These are phyloP conservation scores for Vanilla planifolia DNA, from an alignment of 106 monocot genomes.

Conservation along the genomic window DNA sequence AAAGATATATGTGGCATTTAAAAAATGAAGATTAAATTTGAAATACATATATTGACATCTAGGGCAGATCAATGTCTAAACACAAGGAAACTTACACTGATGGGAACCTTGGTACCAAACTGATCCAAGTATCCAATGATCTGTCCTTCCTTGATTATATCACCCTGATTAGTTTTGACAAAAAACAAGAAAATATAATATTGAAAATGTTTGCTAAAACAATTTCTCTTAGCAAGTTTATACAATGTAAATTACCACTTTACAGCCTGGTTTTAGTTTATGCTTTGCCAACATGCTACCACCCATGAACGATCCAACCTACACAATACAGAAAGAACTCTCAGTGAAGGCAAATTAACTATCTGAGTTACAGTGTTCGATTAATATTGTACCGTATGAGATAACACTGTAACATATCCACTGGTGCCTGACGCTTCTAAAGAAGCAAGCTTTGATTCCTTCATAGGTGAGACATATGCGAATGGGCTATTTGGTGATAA, in stretches of 20 bases:
- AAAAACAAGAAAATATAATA: neutral
- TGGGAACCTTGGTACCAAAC: slow-evolving; percentile 64
- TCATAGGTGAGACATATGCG: slow-evolving; percentile 42
- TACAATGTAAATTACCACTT: slow-evolving; percentile 41
- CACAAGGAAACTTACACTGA: slow-evolving; percentile 43
- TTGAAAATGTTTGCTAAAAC: neutral
- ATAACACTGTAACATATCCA: slow-evolving; percentile 59
- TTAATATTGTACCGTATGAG: slow-evolving; percentile 57
- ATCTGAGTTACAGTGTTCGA: too few species aligned
- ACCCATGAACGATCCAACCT: slow-evolving; percentile 78
- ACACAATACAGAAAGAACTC: neutral
- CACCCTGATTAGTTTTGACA: slow-evolving; percentile 38
- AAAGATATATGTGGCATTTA: neutral
- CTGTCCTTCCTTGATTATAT: slow-evolving; percentile 69
- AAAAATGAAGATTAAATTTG: neutral
- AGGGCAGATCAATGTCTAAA: too few species aligned
- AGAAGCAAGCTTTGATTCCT: slow-evolving; percentile 55
- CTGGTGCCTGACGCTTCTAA: slow-evolving; percentile 51
- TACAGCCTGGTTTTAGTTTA: slow-evolving; percentile 69
- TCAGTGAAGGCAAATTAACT: neutral
- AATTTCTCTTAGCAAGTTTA: neutral
- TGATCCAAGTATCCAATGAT: slow-evolving; percentile 75
- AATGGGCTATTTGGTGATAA: slow-evolving; percentile 34
- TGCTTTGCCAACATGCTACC: slow-evolving; percentile 61
- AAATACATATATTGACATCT: too few species aligned